Base-by-base conservation (phyloP, 2,329 filamentous ascomycete genomes). In the Colletotrichum coccodes region DNA sequence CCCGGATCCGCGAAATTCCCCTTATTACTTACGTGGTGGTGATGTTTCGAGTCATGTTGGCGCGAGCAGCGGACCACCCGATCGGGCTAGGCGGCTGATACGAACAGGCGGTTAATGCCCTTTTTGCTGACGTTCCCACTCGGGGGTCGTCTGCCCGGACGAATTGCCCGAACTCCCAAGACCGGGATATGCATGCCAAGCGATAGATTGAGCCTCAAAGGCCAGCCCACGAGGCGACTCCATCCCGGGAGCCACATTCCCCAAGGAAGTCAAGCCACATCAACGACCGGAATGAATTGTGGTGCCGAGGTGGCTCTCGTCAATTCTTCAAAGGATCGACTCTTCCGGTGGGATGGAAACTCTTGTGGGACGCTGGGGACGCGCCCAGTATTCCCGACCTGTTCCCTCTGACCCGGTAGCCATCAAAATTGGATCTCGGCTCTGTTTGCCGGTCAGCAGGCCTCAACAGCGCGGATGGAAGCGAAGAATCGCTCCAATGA, bases 191-290 rank as follows among this genome's bases (percentile, higher is more conserved):
- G 61, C 65, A 65, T 58, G 60, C 60, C 60, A 64, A 50, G 65
- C 11, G 21, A 40, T 32, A 44, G 18, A 65, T 54, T 68, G 65
- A 68, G 65, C 54, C 65, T 68, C 65, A 64, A 64, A 64, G 44
- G 36, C 53, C 36, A 34, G 46, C 60, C 40, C 53, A 23, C 60
- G 11, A 34, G 8, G 18, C 23, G 36, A 44, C 53, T 34, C 30
- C 14, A 23, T 47, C 32, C 8, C 21, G 30, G 26, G 30, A 54
- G 57, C 58, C 47, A 56, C 30, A 40, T 49, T 21, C 53, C 30
- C 54, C 52, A 44, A 16, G 44, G 42, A 38, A 49, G 16, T 16
- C 49, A 50, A 53, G 64, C 30, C 36, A 53, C 60, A 52, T 28
- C 47, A 30, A 47, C 40, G 47, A 11, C 46, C 21, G 38, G 36